A percentile compares a stretch with the other conserved stretches of the same genome.
These are phyloP conservation scores for Crithidia expoeki DNA, from an alignment of 208 protist species.

Conservation along the genomic window DNA sequence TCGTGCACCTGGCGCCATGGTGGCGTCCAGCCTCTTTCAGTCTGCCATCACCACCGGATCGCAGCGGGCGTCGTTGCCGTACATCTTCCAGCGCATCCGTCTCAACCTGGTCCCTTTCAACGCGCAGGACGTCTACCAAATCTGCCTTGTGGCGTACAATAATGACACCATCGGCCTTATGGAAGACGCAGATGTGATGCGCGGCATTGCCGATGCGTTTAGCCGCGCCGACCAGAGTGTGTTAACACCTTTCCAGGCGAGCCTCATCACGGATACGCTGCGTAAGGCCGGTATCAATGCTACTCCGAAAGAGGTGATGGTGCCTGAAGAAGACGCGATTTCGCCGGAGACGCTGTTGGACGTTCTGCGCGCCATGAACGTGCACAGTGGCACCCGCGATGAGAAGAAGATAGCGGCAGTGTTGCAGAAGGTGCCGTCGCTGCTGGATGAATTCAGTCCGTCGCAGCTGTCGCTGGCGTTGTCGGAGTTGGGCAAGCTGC, in stretches of 20 bases:
- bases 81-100: conserved; percentile 68
- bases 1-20: conserved; percentile 8
- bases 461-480: conserved; percentile 67
- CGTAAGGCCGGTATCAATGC: conserved; percentile 68
- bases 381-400: conserved; percentile 65
- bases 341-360: conserved; percentile 78
- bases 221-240: conserved; percentile 70
- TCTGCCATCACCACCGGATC: conserved; percentile 16
- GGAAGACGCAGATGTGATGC: conserved; percentile 84
- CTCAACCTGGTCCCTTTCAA: conserved; percentile 77
- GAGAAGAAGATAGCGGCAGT: conserved; percentile 72
- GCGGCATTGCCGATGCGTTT: conserved; percentile 78
- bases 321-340: conserved; percentile 78
- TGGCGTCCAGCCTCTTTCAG: conserved; percentile 21
- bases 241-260: conserved; percentile 83
- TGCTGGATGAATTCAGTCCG: conserved; percentile 81
- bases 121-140: conserved; percentile 83
- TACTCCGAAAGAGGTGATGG: conserved; percentile 59
- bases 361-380: conserved; percentile 76
- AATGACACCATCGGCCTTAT: conserved; percentile 71
- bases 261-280: conserved; percentile 75
- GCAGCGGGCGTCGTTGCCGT: conserved; percentile 33
- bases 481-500: conserved; percentile 66
- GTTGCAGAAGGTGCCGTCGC: conserved; percentile 49
- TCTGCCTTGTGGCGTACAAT: conserved; percentile 73